phyloP scores from a whole-genome alignment of 495 filamentous ascomycete species.

The Penicillium riverlandense region DNA sequence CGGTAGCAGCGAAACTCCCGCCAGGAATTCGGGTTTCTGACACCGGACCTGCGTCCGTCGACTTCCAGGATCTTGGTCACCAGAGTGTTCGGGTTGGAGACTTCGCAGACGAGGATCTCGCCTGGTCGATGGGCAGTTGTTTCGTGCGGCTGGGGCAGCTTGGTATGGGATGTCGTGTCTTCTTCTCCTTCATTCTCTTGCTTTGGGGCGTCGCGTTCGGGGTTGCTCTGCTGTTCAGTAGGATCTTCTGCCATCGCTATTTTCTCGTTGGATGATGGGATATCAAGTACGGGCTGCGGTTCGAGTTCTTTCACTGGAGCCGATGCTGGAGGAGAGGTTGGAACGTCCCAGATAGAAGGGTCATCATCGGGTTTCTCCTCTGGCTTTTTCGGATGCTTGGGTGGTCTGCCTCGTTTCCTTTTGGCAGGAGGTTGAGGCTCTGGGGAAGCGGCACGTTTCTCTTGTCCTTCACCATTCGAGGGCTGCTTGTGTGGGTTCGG shows the following conservation, averaged over 20 bases:
- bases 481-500: background rate
- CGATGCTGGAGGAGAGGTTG: too few species aligned
- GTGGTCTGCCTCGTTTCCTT: slow-evolving; percentile 13
- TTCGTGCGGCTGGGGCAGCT: too few species aligned
- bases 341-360: too few species aligned
- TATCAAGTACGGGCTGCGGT: too few species aligned
- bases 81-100: slow-evolving; percentile 23
- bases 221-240: too few species aligned
- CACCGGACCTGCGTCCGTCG: slow-evolving; percentile 24
- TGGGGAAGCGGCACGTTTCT: slow-evolving; percentile 10
- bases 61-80: slow-evolving; percentile 32
- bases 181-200: too few species aligned
- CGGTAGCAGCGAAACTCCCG: slow-evolving; percentile 43
- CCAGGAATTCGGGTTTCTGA: slow-evolving; percentile 43
- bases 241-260: too few species aligned
- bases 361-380: background rate
- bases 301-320: too few species aligned
- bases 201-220: too few species aligned
- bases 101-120: slow-evolving; percentile 25
- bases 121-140: slow-evolving; percentile 2
- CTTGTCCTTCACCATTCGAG: background rate
- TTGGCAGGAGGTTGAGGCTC: slow-evolving; percentile 11
- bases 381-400: background rate
- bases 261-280: too few species aligned
- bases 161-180: too few species aligned